Percentiles rank a stretch among this genome's conserved stretches.
phyloP scores from a whole-genome alignment of 2,329 filamentous ascomycete genomes.

The Colletotrichum aenigma region DNA sequence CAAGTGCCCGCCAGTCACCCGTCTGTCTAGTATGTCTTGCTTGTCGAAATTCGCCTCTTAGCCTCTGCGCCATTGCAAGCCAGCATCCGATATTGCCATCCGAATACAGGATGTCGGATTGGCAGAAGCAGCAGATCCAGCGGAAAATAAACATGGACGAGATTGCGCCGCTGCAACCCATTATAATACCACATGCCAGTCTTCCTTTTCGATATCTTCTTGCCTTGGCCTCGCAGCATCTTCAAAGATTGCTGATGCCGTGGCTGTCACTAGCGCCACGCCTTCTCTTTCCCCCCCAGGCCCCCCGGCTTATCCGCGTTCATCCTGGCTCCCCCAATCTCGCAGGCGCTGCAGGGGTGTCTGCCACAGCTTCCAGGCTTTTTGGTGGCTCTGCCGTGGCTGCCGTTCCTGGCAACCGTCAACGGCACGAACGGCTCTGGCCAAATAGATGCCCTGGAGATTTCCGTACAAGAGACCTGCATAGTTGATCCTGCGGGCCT shows the following conservation, averaged over 20 bases:
- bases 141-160: background rate
- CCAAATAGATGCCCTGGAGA: background rate
- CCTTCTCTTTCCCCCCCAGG: background rate
- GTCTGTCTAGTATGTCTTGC: background rate
- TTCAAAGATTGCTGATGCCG: background rate
- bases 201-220: conserved; percentile 16
- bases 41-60: background rate
- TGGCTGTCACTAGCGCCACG: background rate
- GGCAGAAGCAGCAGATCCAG: background rate
- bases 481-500: too few relatives aligned
- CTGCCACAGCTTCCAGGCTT: background rate
- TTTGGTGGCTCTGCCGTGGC: conserved; percentile 10
- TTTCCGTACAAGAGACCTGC: background rate
- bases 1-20: background rate
- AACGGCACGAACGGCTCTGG: conserved; percentile 7
- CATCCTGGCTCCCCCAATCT: conserved; percentile 8
- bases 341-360: conserved; percentile 7
- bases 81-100: background rate
- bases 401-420: conserved; percentile 8
- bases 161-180: background rate
- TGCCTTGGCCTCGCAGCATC: background rate
- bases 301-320: conserved; percentile 4
- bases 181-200: conserved; percentile 11
- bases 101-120: background rate
- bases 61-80: background rate